These are phyloP conservation scores for Picocystis sp. DNA, from an alignment of 163 green algal genomes.

Conservation along the genomic window DNA sequence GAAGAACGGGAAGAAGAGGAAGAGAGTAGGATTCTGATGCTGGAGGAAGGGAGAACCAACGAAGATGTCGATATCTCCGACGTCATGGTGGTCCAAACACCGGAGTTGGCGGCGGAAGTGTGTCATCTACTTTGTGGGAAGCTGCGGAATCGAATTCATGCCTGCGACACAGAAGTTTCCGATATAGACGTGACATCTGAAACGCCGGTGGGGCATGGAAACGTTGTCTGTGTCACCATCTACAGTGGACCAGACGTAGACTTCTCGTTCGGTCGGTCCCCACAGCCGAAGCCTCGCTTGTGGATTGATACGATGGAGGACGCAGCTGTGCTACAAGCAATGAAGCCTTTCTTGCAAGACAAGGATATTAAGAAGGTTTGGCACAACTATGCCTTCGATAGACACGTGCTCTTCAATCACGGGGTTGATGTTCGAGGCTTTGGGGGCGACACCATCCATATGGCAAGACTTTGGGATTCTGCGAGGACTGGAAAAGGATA, in stretches of 20 bases:
- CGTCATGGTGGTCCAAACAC: too few species aligned
- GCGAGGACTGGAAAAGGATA: conserved; percentile 23
- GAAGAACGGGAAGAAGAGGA: too few species aligned
- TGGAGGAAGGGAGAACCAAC: too few species aligned
- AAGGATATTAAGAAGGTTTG: conserved; percentile 45
- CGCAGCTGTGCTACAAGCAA: conserved; percentile 10
- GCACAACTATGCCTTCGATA: conserved; percentile 98
- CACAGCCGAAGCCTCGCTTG: not conserved
- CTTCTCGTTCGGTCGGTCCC: conserved; percentile 1
- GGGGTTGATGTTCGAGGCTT: conserved; percentile 57
- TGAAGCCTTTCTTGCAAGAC: conserved; percentile 16
- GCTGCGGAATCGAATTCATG: not conserved
- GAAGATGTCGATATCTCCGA: too few species aligned
- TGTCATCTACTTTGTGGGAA: too few species aligned
- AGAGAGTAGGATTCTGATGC: too few species aligned
- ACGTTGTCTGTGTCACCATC: conserved; percentile 3
- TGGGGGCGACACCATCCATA: conserved; percentile 91
- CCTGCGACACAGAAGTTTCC: conserved; percentile 12
- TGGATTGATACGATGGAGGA: conserved; percentile 8
- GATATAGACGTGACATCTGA: conserved; percentile 4
- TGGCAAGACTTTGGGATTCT: conserved; percentile 86
- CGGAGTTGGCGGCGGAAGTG: too few species aligned
- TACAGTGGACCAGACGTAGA: conserved; percentile 6
- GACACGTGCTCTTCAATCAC: conserved; percentile 64
- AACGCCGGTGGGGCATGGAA: conserved; percentile 7